Evolutionary conservation across 768 basidiomycete species (phyloP).

Genomic region (Podaxis carcinomalis): DNA sequence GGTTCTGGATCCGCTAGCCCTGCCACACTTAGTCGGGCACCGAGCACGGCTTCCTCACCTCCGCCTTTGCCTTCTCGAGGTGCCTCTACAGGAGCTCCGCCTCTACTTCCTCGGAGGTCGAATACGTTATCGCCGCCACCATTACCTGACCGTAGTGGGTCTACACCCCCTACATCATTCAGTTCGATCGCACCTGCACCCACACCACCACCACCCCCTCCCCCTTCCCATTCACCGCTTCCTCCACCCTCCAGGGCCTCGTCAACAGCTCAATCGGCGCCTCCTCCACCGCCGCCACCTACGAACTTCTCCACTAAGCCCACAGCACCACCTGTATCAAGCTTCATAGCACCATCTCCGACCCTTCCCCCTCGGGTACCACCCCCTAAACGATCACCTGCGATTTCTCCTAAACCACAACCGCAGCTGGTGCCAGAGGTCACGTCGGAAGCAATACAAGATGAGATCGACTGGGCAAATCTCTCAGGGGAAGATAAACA

Average conservation of each 20-base stretch:
- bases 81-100: conserved; percentile 21
- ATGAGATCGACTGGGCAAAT: conserved; percentile 63
- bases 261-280: background rate
- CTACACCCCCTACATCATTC: conserved; percentile 11
- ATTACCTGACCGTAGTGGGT: conserved; percentile 16
- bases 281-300: conserved; percentile 11
- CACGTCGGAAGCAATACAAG: conserved; percentile 2
- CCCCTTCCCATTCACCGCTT: conserved; percentile 3
- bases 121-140: conserved; percentile 18
- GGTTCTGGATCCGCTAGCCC: conserved; percentile 9
- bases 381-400: conserved; percentile 10
- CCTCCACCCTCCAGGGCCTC: conserved; percentile 12
- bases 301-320: conserved; percentile 12
- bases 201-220: conserved; percentile 9
- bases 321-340: conserved; percentile 14
- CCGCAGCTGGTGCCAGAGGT: background rate
- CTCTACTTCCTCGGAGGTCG: conserved; percentile 23
- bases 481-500: conserved; percentile 64
- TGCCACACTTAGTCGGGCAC: conserved; percentile 8
- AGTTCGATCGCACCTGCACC: conserved; percentile 5
- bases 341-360: conserved; percentile 17
- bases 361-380: conserved; percentile 20
- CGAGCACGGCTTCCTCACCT: conserved; percentile 15
- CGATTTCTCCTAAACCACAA: conserved; percentile 2
- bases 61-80: conserved; percentile 20